Base-by-base conservation (phyloP, 2,329 filamentous ascomycete genomes). In the Aaosphaeria pasadenensis region DNA sequence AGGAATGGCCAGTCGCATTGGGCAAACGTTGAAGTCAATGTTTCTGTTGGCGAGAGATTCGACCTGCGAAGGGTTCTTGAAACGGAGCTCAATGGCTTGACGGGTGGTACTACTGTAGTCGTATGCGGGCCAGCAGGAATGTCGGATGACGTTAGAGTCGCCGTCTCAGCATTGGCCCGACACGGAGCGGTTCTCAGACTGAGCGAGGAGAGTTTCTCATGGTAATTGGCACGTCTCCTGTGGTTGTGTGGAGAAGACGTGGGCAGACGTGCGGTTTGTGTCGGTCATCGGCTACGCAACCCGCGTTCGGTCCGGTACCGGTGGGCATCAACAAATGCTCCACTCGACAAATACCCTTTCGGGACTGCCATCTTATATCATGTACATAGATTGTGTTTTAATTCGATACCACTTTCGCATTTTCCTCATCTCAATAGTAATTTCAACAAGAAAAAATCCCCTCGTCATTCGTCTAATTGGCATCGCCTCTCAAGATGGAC, bases 121-220 rank as follows among this genome's bases (percentile, higher is more conserved):
- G 72, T 71, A 1, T 75, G 64, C 40, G 74, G 74, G n/a, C 74
- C 74, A 1, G 64, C 58, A 0, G 63, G 59, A 1, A 57, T 77
- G 44, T 72, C 71, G 42, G 74, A 76, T 47, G 68, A 72, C 50
- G 71, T 70, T 5, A 58, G 73, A 38, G 57, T 56, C 6, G 52
- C 52, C 4, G 70, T 75, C 24, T 54, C 48, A 11, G 9, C 11
- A 30, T 40, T 45, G 6, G 43, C n/a, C 11, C 39, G 35, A 13
- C 9, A 45, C 6, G 43, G 43, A 2, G 43, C 43, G 2, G 43
- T 45, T 17, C 17, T 36, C 2, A 9, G 33, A 36, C 4, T 36
- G 9, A 9, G 9, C n/a, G 33, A 36, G 4, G 33, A 36, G 33
- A 36, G 33, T 4, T 36, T 36, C n/a, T 36, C 33, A 9, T 36